These are phyloP conservation scores for Climacium dendroides DNA, from an alignment of 225 moss, liverwort and hornwort species.

Conservation along the genomic window DNA sequence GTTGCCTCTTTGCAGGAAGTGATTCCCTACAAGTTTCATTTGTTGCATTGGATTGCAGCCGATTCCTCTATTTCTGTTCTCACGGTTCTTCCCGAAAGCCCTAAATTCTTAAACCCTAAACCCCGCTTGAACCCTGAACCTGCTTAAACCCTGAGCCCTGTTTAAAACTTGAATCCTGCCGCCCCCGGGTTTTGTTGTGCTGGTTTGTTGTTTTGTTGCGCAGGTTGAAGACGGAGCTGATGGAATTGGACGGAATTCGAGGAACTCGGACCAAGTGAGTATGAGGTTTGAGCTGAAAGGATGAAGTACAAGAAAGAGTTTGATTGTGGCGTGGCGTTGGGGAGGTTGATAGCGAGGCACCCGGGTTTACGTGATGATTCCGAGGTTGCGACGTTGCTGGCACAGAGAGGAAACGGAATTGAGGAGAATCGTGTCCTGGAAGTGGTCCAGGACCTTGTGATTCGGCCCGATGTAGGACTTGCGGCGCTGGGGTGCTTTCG, in stretches of 20 bases:
- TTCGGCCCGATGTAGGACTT: slow-evolving; percentile 58
- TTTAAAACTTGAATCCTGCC: neutral
- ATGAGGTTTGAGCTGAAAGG: slow-evolving; percentile 10
- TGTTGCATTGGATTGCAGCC: neutral
- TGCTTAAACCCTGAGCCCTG: neutral
- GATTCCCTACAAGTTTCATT: neutral
- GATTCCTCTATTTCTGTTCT: neutral
- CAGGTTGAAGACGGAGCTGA: neutral
- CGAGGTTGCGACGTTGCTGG: slow-evolving; percentile 15
- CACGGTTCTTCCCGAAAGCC: neutral
- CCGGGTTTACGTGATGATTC: slow-evolving; percentile 28
- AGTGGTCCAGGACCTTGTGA: slow-evolving; percentile 54
- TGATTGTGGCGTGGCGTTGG: slow-evolving; percentile 46
- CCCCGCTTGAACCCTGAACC: neutral
- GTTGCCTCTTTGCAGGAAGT: neutral
- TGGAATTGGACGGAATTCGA: neutral
- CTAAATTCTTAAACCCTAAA: neutral
- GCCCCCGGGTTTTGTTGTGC: neutral
- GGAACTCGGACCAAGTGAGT: neutral
- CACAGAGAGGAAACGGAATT: slow-evolving; percentile 16
- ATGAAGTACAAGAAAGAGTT: slow-evolving; percentile 50
- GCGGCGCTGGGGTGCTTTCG: slow-evolving; percentile 80
- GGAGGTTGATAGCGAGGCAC: slow-evolving; percentile 48
- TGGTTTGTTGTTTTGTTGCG: neutral
- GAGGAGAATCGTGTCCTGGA: slow-evolving; percentile 27